Percentiles rank a stretch among this genome's conserved stretches.
Evolutionary conservation across 305 asterid genomes (phyloP).

Genomic region (Withania somnifera): DNA sequence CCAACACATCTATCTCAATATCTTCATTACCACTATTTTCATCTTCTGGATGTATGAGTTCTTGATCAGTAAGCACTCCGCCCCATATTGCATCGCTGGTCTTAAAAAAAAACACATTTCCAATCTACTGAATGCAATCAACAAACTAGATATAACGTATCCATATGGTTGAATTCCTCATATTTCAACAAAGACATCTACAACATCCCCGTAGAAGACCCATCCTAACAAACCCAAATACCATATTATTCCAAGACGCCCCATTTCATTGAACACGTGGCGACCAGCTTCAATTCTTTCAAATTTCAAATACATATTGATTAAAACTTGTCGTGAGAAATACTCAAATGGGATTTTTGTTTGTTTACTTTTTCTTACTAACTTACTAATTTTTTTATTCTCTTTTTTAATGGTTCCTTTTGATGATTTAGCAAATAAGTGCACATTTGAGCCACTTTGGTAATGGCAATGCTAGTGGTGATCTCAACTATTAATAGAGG

Average conservation of each 20-base stretch:
- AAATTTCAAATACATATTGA: constrained; percentile 42
- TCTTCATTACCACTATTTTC: too few relatives aligned
- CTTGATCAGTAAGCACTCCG: too few relatives aligned
- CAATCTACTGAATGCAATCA: constrained; percentile 50
- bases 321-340: constrained; percentile 50
- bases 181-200: constrained; percentile 39
- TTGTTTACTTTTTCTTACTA: neutral
- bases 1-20: too few relatives aligned
- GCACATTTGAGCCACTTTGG: neutral
- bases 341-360: constrained; percentile 21
- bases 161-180: constrained; percentile 38
- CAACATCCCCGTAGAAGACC: constrained; percentile 38
- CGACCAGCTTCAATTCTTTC: constrained; percentile 37
- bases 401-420: neutral
- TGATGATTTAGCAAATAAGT: neutral
- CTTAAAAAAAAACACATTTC: constrained; percentile 16
- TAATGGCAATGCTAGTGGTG: neutral
- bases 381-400: too few relatives aligned
- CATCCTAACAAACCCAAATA: constrained; percentile 48
- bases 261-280: constrained; percentile 53
- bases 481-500: neutral
- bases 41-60: too few relatives aligned
- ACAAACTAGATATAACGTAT: constrained; percentile 47
- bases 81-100: neutral
- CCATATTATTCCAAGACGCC: constrained; percentile 66